Base-by-base conservation (phyloP, 2,329 filamentous ascomycete species). In the Microdochium trichocladiopsis region DNA sequence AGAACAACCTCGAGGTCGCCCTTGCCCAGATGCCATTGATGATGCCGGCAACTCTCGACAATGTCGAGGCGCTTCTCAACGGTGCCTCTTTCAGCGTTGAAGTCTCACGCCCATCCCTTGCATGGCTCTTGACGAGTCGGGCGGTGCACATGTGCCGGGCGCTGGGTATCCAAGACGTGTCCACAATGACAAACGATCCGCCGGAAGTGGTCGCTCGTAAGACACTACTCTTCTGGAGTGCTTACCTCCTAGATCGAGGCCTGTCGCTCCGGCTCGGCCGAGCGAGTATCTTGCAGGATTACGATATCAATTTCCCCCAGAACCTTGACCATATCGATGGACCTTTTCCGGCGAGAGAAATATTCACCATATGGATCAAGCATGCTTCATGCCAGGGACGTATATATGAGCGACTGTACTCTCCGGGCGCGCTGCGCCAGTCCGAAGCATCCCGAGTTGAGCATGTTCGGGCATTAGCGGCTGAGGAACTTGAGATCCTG, bases 321-420 rank as follows among this genome's bases (percentile, higher is more conserved):
- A 58, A 61, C 18, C 59, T 57, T 11, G 56, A 63, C n/a, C 55
- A 63, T 25, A 71, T 69, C 56, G 68, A 68, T 11, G 58, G 58
- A 18, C 56, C 57, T 21, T 63, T 61, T 47, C 64, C 74, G 11
- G 58, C 63, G 5, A 59, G 60, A 4, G 63, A 65, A 22, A 69
- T 71, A 9, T 76, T 77, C 53, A 62, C 66, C 11, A 58, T 75
- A 1, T 82, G 79, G 76, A 71, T 79, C 25, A 62, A 69, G 47
- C 69, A 78, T 12, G 75, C 77, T n/a, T 71, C 70, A n/a, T 73
- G 80, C 9, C 77, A 82, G 51, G 77, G 79, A 2, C 71, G 75
- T 4, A 75, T 82, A 24, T 83, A 83, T 53, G 74, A 82, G 58
- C 67, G 74, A 3, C 63, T 83, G 2, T 83, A 83, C 57, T 71